Base-by-base conservation (phyloP, 2,329 filamentous ascomycete genomes). In the Mycosphaerella sp. region DNA sequence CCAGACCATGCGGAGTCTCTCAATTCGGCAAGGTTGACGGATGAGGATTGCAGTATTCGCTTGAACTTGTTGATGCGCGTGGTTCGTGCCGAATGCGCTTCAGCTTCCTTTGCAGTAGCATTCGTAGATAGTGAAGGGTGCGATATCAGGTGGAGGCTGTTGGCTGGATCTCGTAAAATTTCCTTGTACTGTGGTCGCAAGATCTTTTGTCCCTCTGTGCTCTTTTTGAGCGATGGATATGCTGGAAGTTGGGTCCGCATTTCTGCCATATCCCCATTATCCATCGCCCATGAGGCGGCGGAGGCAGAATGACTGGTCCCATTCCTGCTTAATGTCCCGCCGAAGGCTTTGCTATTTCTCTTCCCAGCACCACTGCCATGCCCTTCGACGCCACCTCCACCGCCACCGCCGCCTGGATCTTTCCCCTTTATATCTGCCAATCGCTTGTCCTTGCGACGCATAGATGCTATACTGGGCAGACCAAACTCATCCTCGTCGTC, bases 31-130 rank as follows among this genome's bases (percentile, higher is more conserved):
- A 97, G 72, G 1, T 89, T 85, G 62, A 98, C 93, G 1, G 87
- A 89, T 36, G 88, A 95, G 17, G 91, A 82, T 71, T 98, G 93
- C 6, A 98, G 76, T 46, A 98, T 87, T 62, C 86, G 86, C 71
- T 98, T 98, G 74, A 98, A 98, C 67, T 97, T 97, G 73, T 98
- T 96, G 68, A 98, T 98, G 56, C 93, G 84, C 6, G 87, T 86
- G 62, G 95, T 93, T 54, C 89, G 83, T 40, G 90, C 86, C 50
- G 87, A 90, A 66, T 95, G 84, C 10, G 84, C 85, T 65, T 97
- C 91, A 14, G 85, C 76, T 66, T 96, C 89, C 67, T 94, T 97
- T 1, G 84, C 78, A 0, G 83, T 80, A 2, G 90, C 88, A 65
- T 86, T 85, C 21, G 79, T 72, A 9, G 88, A 82, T 41, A 87